Evolutionary conservation across 345 rosid species (phyloP).

Genomic region (Citrus hindsii): DNA sequence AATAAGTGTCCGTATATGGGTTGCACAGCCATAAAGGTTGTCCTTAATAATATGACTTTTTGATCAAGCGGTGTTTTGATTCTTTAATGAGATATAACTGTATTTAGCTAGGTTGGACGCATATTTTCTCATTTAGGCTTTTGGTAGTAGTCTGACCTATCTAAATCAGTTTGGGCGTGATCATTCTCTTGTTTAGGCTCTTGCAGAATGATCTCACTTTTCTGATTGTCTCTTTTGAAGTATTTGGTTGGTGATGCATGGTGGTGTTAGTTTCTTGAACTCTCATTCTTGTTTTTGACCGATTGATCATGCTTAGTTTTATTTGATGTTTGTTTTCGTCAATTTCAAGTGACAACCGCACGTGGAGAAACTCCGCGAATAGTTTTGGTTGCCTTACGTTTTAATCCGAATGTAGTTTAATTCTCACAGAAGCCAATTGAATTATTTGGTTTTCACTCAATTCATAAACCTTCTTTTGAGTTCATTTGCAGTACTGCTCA

Average conservation of each 20-base stretch:
- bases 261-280: neutral
- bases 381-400: conserved; percentile 68
- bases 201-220: neutral
- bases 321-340: conserved; percentile 24
- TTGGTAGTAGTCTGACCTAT: neutral
- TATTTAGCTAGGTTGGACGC: neutral
- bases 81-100: neutral
- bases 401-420: conserved; percentile 34
- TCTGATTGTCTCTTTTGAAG: neutral
- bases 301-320: neutral
- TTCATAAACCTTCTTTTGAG: neutral
- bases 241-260: neutral
- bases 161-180: neutral
- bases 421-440: conserved; percentile 53
- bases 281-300: neutral
- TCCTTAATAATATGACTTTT: too few relatives aligned
- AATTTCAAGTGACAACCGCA: conserved; percentile 59
- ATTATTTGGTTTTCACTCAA: conserved; percentile 3
- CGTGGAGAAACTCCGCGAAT: conserved; percentile 71
- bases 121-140: neutral
- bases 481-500: conserved; percentile 6
- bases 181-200: neutral
- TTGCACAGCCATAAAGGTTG: too few relatives aligned
- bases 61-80: too few relatives aligned
- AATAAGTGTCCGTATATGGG: too few relatives aligned